Conservation (phyloP, 2,329 filamentous ascomycete species). For the Aspergillus latus region DNA sequence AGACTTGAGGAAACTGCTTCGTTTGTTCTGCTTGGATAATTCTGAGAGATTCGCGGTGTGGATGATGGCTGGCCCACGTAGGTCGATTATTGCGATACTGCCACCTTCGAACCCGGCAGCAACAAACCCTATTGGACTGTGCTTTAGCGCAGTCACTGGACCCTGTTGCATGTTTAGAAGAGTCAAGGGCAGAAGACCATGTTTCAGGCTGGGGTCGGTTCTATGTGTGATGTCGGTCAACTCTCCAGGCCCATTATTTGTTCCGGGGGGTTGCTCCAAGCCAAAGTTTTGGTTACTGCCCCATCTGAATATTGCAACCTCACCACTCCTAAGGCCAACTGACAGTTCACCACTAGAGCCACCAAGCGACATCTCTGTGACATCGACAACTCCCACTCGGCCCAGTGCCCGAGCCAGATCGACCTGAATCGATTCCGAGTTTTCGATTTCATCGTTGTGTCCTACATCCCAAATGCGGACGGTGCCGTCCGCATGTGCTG, state of each 20-base stretch:
- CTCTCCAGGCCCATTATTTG: conserved; percentile 63
- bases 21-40: conserved; percentile 73
- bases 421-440: conserved; percentile 74
- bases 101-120: conserved; percentile 83
- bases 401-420: conserved; percentile 81
- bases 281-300: conserved; percentile 74
- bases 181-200: conserved; percentile 76
- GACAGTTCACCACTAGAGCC: conserved; percentile 80
- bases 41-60: conserved; percentile 71
- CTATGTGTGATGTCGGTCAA: conserved; percentile 73
- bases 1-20: conserved; percentile 65
- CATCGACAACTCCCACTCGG: conserved; percentile 72
- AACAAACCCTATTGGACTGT: conserved; percentile 92
- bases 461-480: conserved; percentile 92
- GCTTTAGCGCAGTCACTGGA: conserved; percentile 72
- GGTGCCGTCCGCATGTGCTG: conserved; percentile 85
- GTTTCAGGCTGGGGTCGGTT: conserved; percentile 70
- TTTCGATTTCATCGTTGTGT: conserved; percentile 90
- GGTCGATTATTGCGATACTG: conserved; percentile 76
- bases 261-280: conserved; percentile 55
- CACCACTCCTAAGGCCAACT: conserved; percentile 77
- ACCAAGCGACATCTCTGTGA: conserved; percentile 77
- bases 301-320: conserved; percentile 85
- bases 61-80: conserved; percentile 83
- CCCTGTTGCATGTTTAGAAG: conserved; percentile 83